Evolutionary conservation across 2,329 filamentous ascomycete genomes (phyloP).

Genomic region (Plectosphaerella plurivora): DNA sequence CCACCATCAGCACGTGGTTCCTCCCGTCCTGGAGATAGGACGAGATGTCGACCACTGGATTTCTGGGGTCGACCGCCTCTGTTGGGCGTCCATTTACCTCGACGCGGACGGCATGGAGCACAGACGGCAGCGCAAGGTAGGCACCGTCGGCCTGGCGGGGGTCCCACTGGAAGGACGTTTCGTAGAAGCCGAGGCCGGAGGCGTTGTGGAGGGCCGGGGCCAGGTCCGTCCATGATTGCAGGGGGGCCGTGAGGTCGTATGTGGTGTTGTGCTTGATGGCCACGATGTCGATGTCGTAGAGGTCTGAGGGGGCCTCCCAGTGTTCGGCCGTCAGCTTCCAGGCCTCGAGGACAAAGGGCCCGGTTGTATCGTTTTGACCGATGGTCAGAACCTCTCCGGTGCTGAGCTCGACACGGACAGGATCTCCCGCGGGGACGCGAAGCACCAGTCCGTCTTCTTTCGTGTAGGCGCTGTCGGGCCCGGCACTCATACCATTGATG

Average conservation of each 20-base stretch:
- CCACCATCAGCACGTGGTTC: slow-evolving; percentile 2
- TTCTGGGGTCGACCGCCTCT: neutral
- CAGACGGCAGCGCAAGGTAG: slow-evolving; percentile 2
- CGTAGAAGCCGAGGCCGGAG: slow-evolving; percentile 8
- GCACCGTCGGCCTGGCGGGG: neutral
- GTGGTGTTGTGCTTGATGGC: slow-evolving; percentile 7
- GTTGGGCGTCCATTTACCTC: slow-evolving; percentile 1
- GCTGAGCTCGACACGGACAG: neutral
- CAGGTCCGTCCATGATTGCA: slow-evolving; percentile 5
- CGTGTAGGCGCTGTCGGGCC: neutral
- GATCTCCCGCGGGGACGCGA: neutral
- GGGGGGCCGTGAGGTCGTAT: neutral
- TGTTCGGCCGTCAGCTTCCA: slow-evolving; percentile 6
- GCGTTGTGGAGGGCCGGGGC: neutral
- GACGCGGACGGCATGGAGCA: slow-evolving; percentile 1
- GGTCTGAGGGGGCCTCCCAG: slow-evolving; percentile 7
- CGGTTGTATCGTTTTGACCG: neutral
- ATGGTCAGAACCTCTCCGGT: no score
- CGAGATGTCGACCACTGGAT: slow-evolving; percentile 1
- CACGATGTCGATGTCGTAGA: neutral
- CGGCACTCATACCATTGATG: neutral
- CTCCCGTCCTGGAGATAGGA: slow-evolving; percentile 1
- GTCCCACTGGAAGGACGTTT: slow-evolving; percentile 5
- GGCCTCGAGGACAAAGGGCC: neutral
- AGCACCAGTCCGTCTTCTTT: neutral